Base-by-base conservation (phyloP, 2,329 filamentous ascomycete genomes). In the Xylaria sp. region DNA sequence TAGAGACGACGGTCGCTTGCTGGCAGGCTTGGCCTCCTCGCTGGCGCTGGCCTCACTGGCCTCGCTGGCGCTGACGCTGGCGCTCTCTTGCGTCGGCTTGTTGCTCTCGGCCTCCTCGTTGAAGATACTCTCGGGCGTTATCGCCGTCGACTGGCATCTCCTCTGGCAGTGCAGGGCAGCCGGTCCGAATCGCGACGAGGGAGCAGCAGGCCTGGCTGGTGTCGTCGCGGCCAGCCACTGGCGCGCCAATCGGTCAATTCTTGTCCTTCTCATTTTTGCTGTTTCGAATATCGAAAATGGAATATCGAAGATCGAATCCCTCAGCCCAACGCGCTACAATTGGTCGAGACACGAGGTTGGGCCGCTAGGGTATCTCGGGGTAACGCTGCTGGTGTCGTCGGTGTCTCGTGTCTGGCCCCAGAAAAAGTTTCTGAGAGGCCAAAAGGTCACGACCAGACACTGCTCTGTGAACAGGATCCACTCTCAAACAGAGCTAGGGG, bases 251-350 rank as follows among this genome's bases (percentile, higher is more conserved):
- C 80, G 78, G 68, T 82, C 79, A 70, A 85, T 71, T 69, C 81
- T 78, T 80, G 87, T 77, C 76, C 82, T 82, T 79, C 84, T 85
- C 83, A 86, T 86, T 68, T 70, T 66, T 23, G 23, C 23, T 23
- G 23, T 23, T 23, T 23, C 5, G 23, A 23, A 5, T 23, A 23
- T 23, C 23, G 23, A 23, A 5, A 23, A 4, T 23, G 23, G 23
- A 46, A 49, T 57, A 58, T 57, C 23, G 37, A 9, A 39, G 8
- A 57, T 60, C 57, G 59, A 62, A 61, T 63, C 58, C 64, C 63
- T 68, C 67, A 65, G 65, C 65, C 68, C 70, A 67, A 51, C 61
- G 62, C 52, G 48, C 57, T 59, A 52, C 50, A 50, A 18, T 59
- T 18, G 57, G 59, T 58, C 63, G 68, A 65, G 66, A 66, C 67